Evolutionary conservation across 345 rosid genomes (phyloP).

Genomic region (Salix exigua): DNA sequence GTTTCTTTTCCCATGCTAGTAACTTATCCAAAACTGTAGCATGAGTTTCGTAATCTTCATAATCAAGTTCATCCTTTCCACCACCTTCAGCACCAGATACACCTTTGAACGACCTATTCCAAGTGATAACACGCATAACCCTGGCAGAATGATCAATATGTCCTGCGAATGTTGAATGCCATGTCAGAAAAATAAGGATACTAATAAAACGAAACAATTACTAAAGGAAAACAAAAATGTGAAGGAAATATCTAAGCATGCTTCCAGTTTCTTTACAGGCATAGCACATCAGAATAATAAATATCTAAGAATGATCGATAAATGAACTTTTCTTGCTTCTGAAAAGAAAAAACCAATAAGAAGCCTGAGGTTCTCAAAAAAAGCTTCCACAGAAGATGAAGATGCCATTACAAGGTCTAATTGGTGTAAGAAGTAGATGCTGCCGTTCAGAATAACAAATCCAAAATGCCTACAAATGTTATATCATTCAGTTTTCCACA

Average conservation of each 20-base stretch:
- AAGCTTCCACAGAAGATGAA: constrained; percentile 24
- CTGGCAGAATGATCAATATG: constrained; percentile 88
- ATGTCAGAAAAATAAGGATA: background rate
- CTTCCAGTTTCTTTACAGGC: too few relatives aligned
- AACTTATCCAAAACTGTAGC: constrained; percentile 91
- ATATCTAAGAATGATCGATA: too few relatives aligned
- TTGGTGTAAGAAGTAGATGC: constrained; percentile 22
- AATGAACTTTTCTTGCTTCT: constrained; percentile 10
- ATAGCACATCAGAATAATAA: too few relatives aligned
- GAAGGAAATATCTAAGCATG: background rate
- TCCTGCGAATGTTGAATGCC: constrained; percentile 39
- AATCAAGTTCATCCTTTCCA: constrained; percentile 61
- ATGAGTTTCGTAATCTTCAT: constrained; percentile 77
- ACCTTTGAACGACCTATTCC: constrained; percentile 81
- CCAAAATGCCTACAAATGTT: background rate
- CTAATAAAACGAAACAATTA: background rate
- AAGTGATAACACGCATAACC: constrained; percentile 91
- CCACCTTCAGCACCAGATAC: constrained; percentile 53
- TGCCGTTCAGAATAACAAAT: constrained; percentile 18
- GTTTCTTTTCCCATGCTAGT: constrained; percentile 96
- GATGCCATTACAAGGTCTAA: constrained; percentile 19
- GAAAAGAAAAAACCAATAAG: constrained; percentile 14
- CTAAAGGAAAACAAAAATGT: background rate
- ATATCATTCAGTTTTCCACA: constrained; percentile 3
- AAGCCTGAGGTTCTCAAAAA: constrained; percentile 28